phyloP scores from a whole-genome alignment of 768 basidiomycete genomes.

The Strobilomyces confusus region DNA sequence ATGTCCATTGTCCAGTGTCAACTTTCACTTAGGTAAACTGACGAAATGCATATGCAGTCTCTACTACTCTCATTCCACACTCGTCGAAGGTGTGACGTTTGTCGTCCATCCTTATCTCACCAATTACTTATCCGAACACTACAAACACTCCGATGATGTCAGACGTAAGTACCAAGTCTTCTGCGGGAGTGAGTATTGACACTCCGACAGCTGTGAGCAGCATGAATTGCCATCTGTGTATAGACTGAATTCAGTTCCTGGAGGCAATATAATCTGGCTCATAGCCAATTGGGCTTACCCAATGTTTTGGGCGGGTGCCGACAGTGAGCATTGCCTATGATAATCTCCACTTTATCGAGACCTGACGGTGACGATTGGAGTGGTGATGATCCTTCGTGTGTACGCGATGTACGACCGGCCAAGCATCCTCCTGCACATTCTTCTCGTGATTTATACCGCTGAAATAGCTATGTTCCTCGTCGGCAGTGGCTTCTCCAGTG shows the following conservation, averaged over 20 bases:
- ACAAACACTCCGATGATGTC: neutral
- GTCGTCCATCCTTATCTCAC: too few species aligned
- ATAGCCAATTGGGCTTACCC: too few species aligned
- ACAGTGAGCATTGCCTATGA: too few species aligned
- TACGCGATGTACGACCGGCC: neutral
- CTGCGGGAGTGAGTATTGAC: neutral
- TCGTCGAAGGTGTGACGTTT: too few species aligned
- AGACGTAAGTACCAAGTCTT: neutral
- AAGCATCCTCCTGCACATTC: neutral
- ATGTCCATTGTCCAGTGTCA: neutral
- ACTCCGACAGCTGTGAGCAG: too few species aligned
- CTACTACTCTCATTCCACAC: too few species aligned
- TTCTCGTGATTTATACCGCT: neutral
- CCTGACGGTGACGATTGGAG: neutral
- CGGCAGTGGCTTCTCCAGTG: neutral
- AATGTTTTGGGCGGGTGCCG: too few species aligned
- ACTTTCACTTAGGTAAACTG: neutral
- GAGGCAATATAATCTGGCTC: too few species aligned
- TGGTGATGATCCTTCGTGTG: constrained; percentile 5
- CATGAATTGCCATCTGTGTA: too few species aligned
- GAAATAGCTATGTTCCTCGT: too few species aligned
- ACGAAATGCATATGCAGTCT: neutral
- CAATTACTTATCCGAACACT: neutral
- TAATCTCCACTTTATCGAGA: neutral
- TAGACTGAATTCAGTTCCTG: too few species aligned